Conservation (phyloP, 805 yeast genomes). For the Metschnikowia sp. region DNA sequence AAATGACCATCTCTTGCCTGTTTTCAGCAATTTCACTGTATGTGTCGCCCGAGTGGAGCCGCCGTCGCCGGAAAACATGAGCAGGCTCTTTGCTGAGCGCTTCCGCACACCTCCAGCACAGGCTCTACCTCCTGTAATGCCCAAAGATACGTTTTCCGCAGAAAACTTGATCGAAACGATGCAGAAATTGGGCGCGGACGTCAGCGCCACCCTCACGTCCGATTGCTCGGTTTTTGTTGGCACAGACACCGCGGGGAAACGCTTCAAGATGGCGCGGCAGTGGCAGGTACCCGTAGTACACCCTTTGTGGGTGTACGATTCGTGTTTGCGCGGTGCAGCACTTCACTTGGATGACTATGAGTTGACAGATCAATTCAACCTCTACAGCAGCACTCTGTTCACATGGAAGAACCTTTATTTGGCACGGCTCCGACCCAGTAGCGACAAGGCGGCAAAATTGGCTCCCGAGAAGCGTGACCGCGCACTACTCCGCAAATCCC, state of each 20-base stretch:
- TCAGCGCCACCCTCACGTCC: slow-evolving; percentile 48
- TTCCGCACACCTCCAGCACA: slow-evolving; percentile 21
- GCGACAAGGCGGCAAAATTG: not conserved
- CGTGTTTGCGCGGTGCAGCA: slow-evolving; percentile 42
- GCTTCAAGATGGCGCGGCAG: slow-evolving; percentile 50
- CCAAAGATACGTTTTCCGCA: slow-evolving; percentile 20
- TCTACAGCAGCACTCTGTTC: slow-evolving; percentile 27
- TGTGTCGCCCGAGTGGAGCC: slow-evolving; percentile 42
- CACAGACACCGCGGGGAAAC: slow-evolving; percentile 48
- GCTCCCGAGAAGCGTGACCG: slow-evolving; percentile 10
- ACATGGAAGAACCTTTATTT: slow-evolving; percentile 34
- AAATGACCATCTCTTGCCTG: slow-evolving; percentile 30
- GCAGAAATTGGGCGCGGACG: slow-evolving; percentile 46
- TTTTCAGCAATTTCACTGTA: slow-evolving; percentile 43
- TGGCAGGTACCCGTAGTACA: slow-evolving; percentile 52
- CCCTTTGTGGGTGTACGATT: slow-evolving; percentile 49
- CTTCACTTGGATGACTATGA: slow-evolving; percentile 41
- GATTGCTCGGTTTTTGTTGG: slow-evolving; percentile 45
- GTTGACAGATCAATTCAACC: slow-evolving; percentile 16
- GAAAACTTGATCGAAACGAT: slow-evolving; percentile 34
- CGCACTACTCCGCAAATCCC: slow-evolving; percentile 19
- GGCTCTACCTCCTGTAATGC: slow-evolving; percentile 8
- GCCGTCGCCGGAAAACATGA: slow-evolving; percentile 12
- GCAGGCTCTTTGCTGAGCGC: slow-evolving; percentile 17
- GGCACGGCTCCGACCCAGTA: not conserved